A percentile compares a stretch with the other conserved stretches of the same genome.
phyloP scores from a whole-genome alignment of 2,329 filamentous ascomycete genomes.

The Colletotrichum lupini region DNA sequence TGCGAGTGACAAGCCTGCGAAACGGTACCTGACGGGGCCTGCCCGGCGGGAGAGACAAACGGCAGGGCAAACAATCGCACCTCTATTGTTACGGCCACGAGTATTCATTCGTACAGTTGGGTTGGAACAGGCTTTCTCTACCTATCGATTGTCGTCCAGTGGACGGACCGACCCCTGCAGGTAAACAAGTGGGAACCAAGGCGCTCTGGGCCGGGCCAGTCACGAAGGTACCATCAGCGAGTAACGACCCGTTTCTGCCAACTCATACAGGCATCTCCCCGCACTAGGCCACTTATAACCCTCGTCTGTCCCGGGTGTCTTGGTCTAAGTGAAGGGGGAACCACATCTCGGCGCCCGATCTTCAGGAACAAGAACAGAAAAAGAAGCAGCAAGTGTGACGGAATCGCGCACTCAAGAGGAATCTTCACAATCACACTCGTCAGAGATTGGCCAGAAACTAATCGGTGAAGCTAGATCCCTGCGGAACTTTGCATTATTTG shows the following conservation, averaged over 20 bases:
- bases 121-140: constrained; percentile 10
- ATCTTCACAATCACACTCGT: background rate
- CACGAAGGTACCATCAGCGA: background rate
- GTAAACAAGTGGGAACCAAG: constrained; percentile 32
- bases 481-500: constrained; percentile 24
- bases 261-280: constrained; percentile 35
- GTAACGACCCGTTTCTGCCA: constrained; percentile 24
- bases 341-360: constrained; percentile 28
- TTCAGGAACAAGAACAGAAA: constrained; percentile 26
- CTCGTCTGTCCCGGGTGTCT: constrained; percentile 5
- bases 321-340: constrained; percentile 6
- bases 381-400: constrained; percentile 4
- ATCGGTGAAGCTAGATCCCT: constrained; percentile 29
- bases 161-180: constrained; percentile 33
- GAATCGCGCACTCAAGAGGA: constrained; percentile 16
- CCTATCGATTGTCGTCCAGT: constrained; percentile 35
- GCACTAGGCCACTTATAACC: constrained; percentile 23
- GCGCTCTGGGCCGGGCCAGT: constrained; percentile 30
- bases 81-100: background rate
- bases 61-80: background rate
- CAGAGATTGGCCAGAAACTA: constrained; percentile 14
- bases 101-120: too few relatives aligned
- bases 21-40: background rate
- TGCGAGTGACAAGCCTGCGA: background rate
- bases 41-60: background rate